phyloP scores from a whole-genome alignment of 31 red algal genomes.

The Odonthalia washingtoniensis region DNA sequence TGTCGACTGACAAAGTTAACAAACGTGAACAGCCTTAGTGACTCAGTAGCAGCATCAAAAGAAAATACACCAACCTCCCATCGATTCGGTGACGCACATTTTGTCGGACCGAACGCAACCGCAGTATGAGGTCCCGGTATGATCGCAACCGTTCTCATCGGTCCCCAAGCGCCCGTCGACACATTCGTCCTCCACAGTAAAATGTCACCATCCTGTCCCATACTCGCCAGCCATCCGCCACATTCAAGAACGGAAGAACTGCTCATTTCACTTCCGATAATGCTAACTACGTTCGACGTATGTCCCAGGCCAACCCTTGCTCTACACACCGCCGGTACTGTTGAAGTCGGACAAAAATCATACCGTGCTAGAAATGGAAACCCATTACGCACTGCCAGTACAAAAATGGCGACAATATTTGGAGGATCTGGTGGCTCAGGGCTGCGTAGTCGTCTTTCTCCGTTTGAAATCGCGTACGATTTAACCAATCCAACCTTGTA shows the following conservation, averaged over 20 bases:
- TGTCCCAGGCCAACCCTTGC: constrained; percentile 74
- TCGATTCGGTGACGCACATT: constrained; percentile 41
- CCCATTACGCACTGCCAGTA: constrained; percentile 59
- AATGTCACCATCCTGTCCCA: constrained; percentile 63
- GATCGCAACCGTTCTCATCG: constrained; percentile 49
- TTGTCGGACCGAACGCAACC: constrained; percentile 56
- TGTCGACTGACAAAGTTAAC: constrained; percentile 52
- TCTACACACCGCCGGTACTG: constrained; percentile 59
- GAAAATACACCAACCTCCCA: constrained; percentile 64
- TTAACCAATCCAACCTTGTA: constrained; percentile 77
- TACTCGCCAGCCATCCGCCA: constrained; percentile 68
- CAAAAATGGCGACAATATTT: constrained; percentile 62
- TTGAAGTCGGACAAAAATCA: constrained; percentile 73
- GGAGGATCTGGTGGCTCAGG: constrained; percentile 89
- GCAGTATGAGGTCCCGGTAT: constrained; percentile 72
- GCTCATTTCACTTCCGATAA: constrained; percentile 43
- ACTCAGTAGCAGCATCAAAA: constrained; percentile 58
- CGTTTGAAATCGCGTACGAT: constrained; percentile 87
- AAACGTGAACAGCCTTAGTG: constrained; percentile 60
- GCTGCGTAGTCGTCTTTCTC: constrained; percentile 77
- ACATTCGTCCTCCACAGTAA: constrained; percentile 76
- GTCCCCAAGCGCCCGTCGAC: constrained; percentile 60
- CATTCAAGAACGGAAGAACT: constrained; percentile 21
- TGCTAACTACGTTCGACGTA: constrained; percentile 47
- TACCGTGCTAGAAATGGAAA: constrained; percentile 70